These are phyloP conservation scores for Polyporus arcularius DNA, from an alignment of 768 basidiomycete genomes.

Conservation along the genomic window DNA sequence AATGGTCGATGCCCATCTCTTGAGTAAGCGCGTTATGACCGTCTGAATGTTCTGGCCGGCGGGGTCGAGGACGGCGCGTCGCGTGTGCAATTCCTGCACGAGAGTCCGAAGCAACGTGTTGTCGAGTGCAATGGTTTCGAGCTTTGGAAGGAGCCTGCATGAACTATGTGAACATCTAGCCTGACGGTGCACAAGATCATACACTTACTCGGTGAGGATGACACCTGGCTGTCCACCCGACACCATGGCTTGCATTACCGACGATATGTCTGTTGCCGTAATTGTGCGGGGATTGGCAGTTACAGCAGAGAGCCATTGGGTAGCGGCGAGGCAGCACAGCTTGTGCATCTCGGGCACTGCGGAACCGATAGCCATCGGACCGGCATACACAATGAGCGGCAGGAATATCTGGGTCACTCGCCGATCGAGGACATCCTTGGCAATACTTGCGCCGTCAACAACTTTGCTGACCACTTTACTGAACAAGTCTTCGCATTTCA, in stretches of 20 bases:
- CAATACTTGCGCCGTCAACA: background rate
- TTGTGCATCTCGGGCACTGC: no score
- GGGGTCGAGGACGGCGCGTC: background rate
- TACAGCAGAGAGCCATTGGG: background rate
- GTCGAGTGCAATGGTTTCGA: background rate
- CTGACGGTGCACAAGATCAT: background rate
- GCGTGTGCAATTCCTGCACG: background rate
- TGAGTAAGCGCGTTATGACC: background rate
- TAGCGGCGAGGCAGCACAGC: background rate
- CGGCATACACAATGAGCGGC: background rate
- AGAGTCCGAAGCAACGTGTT: background rate
- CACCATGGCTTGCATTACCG: background rate
- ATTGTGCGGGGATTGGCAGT: no score
- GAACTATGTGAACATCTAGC: background rate
- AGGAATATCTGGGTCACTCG: conserved; percentile 1
- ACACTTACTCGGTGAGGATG: background rate
- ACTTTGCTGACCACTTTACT: background rate
- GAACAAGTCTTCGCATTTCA: conserved; percentile 1
- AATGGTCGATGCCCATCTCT: background rate
- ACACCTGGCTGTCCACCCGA: background rate
- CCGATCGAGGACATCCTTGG: background rate
- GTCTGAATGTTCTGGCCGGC: background rate
- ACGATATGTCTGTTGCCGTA: background rate
- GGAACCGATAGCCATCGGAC: background rate
- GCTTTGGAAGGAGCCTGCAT: background rate